Conservation (phyloP, 1,284 basidiomycete species). For the Dichomitus squalens region DNA sequence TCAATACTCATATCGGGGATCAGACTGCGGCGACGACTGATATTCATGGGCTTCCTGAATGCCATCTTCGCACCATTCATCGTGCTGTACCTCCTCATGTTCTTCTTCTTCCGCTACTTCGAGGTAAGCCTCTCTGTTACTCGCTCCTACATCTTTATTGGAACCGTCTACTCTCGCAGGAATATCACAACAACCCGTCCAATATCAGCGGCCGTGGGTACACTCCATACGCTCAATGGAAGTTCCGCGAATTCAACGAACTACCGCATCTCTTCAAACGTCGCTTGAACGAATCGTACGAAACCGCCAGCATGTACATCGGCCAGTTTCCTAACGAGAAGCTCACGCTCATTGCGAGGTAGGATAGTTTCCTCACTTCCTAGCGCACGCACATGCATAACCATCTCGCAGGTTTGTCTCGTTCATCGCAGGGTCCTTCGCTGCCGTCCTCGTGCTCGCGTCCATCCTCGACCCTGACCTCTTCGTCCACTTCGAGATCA, state of each 20-base stretch:
- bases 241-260: slow-evolving; percentile 99
- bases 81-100: slow-evolving; percentile 94
- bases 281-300: slow-evolving; percentile 87
- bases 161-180: slow-evolving; percentile 49
- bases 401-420: slow-evolving; percentile 76
- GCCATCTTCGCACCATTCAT: slow-evolving; percentile 97
- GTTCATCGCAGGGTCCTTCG: slow-evolving; percentile 95
- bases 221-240: slow-evolving; percentile 96
- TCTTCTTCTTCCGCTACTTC: slow-evolving; percentile 99
- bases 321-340: slow-evolving; percentile 98
- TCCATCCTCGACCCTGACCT: slow-evolving; percentile 92
- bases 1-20: neutral
- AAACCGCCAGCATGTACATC: slow-evolving; percentile 91
- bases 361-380: neutral
- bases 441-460: slow-evolving; percentile 89
- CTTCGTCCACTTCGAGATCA: slow-evolving; percentile 94
- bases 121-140: slow-evolving; percentile 59
- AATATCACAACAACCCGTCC: slow-evolving; percentile 98
- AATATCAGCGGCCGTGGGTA: slow-evolving; percentile 91
- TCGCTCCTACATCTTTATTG: neutral
- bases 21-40: slow-evolving; percentile 83
- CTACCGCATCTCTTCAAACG: slow-evolving; percentile 91
- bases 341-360: slow-evolving; percentile 88
- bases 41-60: slow-evolving; percentile 96
- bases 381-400: neutral